Percentiles rank a stretch among this genome's conserved stretches.
phyloP scores from a whole-genome alignment of 2,329 filamentous ascomycete genomes.

The Paecilomyces niveus region DNA sequence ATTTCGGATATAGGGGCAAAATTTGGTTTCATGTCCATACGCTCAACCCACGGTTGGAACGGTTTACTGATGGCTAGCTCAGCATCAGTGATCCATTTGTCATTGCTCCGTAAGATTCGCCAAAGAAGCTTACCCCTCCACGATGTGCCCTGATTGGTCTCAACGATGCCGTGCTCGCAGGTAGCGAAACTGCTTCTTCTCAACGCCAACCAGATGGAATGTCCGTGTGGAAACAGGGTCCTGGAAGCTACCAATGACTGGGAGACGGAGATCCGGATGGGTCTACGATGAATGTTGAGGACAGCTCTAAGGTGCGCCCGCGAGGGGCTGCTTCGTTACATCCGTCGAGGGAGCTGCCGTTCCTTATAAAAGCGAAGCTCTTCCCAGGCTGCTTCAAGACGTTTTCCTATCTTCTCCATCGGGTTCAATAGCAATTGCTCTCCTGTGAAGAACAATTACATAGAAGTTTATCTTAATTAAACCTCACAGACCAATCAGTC shows the following conservation, averaged over 20 bases:
- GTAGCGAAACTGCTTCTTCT: neutral
- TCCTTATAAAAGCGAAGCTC: neutral
- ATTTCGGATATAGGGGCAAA: too few relatives aligned
- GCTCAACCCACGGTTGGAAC: too few relatives aligned
- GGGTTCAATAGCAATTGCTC: neutral
- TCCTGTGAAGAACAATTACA: neutral
- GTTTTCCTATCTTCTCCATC: neutral
- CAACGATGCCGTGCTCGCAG: neutral
- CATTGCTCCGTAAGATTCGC: constrained; percentile 26
- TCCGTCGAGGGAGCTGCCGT: neutral
- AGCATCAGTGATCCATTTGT: constrained; percentile 18
- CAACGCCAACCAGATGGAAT: neutral
- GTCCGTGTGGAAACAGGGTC: neutral
- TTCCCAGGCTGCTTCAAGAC: neutral
- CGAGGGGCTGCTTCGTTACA: neutral
- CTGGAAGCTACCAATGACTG: neutral
- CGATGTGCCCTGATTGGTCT: neutral
- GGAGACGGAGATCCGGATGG: neutral
- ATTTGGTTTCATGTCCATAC: too few relatives aligned
- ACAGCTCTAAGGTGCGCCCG: neutral
- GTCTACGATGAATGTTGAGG: neutral
- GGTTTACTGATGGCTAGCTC: neutral
- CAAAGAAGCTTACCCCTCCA: constrained; percentile 8
- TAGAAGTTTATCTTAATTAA: neutral
- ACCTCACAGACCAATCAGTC: constrained; percentile 16